Evolutionary conservation across 345 rosid genomes (phyloP), one percentile per base, ranked within the genome.

Genomic region (Hirschfeldia incana): DNA sequence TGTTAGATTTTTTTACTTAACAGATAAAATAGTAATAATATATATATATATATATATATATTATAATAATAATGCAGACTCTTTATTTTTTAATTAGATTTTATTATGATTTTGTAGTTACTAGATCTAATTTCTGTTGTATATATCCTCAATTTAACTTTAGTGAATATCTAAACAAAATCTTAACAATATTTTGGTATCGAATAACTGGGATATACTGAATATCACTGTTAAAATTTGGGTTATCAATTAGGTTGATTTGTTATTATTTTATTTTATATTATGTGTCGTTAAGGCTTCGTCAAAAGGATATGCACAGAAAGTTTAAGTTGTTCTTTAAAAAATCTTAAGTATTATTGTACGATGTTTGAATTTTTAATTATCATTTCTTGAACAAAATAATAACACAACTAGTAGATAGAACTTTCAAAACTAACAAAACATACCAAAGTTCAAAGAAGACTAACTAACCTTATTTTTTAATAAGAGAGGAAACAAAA

Each of bases 371-470:
- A 49, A 49, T 49, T 49, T 21, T 21, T 21, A 21, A 49, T 49
- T 49, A 12, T 49, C 17, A 49, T 49, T 49, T 49, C 17, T 49
- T 4, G 6, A 49, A 13, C 0, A 49, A 49, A 49, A 49, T 49
- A 13, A 13, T 49, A 49, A 44, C 51, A 44, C 15, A 44, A 11
- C 51, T 44, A 44, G 51, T 44, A 44, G 51, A 44, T 44, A 39
- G 11, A 42, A 42, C 49, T 42, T 42, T 2, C 49, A 42, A 42
- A 42, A 9, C 51, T 44, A 11, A 44, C 17, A 49, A 5, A 49
- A 21, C n/a, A 29, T 46, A 73, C 28, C 59, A 64, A 73, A 8
- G n/a, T 64, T 64, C 15, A 33, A 33, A 26, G 53, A 67, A 67
- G 11, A 36, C 51, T 65, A 4, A 57, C 72, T 55, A 74, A 60